These are phyloP conservation scores for Pleurotus citrinopileatus DNA, from an alignment of 768 basidiomycete genomes.

Conservation along the genomic window DNA sequence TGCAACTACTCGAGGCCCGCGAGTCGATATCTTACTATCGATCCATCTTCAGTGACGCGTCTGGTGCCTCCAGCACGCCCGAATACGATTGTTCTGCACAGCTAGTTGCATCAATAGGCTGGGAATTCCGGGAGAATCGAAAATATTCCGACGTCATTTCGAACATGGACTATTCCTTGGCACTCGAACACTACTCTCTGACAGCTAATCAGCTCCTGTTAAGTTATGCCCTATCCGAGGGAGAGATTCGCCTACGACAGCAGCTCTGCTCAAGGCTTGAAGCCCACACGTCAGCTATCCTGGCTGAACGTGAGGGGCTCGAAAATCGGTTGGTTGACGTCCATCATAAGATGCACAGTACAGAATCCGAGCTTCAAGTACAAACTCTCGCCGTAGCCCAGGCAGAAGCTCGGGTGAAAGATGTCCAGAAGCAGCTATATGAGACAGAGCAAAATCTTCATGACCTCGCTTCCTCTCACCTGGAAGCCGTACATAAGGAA, in stretches of 20 bases:
- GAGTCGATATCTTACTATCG: constrained; percentile 9
- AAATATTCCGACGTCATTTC: too few relatives aligned
- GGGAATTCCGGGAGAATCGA: constrained; percentile 11
- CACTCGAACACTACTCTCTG: too few relatives aligned
- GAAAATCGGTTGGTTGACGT: constrained; percentile 16
- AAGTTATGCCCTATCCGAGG: too few relatives aligned
- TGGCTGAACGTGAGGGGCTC: constrained; percentile 26
- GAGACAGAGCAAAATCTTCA: constrained; percentile 25
- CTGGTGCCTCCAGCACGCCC: not conserved
- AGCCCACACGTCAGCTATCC: too few relatives aligned
- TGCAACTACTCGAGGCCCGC: constrained; percentile 29
- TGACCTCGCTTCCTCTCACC: constrained; percentile 30
- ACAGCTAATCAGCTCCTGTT: too few relatives aligned
- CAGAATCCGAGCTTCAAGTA: not conserved
- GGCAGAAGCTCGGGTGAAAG: constrained; percentile 17
- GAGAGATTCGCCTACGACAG: too few relatives aligned
- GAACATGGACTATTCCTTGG: too few relatives aligned
- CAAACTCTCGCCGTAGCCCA: constrained; percentile 14
- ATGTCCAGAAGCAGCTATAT: constrained; percentile 25
- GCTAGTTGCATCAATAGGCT: constrained; percentile 5
- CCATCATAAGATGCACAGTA: constrained; percentile 10
- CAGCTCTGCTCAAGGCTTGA: too few relatives aligned
- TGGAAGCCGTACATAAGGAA: constrained; percentile 41
- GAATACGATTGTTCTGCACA: not conserved
- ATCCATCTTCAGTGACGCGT: not conserved